A percentile compares a stretch with the other conserved stretches of the same genome.
Evolutionary conservation across 768 basidiomycete genomes (phyloP).

Genomic region (Boletales sp.): DNA sequence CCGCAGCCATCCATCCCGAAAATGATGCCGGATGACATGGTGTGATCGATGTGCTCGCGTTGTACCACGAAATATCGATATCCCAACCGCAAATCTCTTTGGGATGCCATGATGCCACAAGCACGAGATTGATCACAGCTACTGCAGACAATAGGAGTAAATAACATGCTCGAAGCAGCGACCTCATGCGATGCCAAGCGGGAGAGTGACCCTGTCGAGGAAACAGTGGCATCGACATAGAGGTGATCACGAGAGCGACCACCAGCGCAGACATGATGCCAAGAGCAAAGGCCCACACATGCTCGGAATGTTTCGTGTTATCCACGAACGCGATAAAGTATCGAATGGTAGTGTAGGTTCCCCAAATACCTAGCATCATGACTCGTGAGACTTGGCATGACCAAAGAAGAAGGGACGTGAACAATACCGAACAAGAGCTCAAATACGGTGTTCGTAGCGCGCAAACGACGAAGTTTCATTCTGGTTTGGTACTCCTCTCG

Average conservation of each 20-base stretch:
- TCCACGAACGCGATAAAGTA: conserved; percentile 61
- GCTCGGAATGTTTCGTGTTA: conserved; percentile 38
- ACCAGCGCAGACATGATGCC: conserved; percentile 21
- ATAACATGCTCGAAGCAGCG: conserved; percentile 39
- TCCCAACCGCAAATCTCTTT: conserved; percentile 56
- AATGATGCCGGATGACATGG: conserved; percentile 29
- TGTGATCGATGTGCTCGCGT: conserved; percentile 18
- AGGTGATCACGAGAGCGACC: conserved; percentile 30
- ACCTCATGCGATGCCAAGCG: conserved; percentile 12
- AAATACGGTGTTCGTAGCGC: conserved; percentile 26
- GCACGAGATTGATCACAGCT: conserved; percentile 51
- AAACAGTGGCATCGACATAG: conserved; percentile 38
- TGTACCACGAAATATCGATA: conserved; percentile 65
- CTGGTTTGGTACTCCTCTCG: conserved; percentile 25
- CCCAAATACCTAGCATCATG: conserved; percentile 47
- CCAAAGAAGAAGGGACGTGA: neutral
- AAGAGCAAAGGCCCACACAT: conserved; percentile 32
- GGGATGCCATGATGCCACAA: conserved; percentile 53
- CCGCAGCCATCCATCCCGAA: conserved; percentile 53
- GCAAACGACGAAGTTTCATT: conserved; percentile 34
- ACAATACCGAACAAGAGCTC: conserved; percentile 35
- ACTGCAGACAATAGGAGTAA: conserved; percentile 49
- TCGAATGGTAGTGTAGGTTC: conserved; percentile 57
- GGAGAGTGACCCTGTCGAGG: conserved; percentile 17
- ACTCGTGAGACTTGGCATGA: neutral